phyloP scores from a whole-genome alignment of 768 basidiomycete genomes.

The Rhizopogon rudus region DNA sequence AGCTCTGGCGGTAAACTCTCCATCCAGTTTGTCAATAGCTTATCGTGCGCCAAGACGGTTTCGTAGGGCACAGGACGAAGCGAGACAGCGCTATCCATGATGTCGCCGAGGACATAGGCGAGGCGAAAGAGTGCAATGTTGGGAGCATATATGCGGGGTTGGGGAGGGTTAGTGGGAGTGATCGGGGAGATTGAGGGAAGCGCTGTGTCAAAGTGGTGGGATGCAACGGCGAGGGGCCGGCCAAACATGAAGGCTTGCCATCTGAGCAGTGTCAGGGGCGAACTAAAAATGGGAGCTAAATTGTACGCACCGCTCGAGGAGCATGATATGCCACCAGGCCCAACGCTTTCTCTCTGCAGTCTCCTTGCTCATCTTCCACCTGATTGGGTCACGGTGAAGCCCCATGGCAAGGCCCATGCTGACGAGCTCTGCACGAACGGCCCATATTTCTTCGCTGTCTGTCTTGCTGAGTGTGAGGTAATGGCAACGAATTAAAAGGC shows the following conservation, averaged over 20 bases:
- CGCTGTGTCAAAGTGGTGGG: slow-evolving; percentile 81
- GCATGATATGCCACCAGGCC: slow-evolving; percentile 89
- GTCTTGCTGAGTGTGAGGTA: slow-evolving; percentile 70
- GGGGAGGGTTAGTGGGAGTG: slow-evolving; percentile 29
- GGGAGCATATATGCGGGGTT: slow-evolving; percentile 68
- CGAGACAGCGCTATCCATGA: slow-evolving; percentile 81
- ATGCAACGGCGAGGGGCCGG: slow-evolving; percentile 66
- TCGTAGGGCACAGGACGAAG: slow-evolving; percentile 78
- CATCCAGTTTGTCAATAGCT: slow-evolving; percentile 68
- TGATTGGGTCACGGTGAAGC: slow-evolving; percentile 79
- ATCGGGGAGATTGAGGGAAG: slow-evolving; percentile 55
- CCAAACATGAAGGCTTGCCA: slow-evolving; percentile 91
- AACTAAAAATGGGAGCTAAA: not conserved
- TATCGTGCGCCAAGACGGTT: slow-evolving; percentile 67
- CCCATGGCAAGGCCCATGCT: slow-evolving; percentile 80
- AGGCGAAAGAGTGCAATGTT: slow-evolving; percentile 72
- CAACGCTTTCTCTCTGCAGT: slow-evolving; percentile 75
- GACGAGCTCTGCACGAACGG: slow-evolving; percentile 65
- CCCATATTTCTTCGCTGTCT: slow-evolving; percentile 81
- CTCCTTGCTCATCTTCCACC: slow-evolving; percentile 65
- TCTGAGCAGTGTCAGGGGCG: slow-evolving; percentile 30
- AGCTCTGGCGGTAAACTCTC: slow-evolving; percentile 71
- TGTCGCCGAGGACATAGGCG: slow-evolving; percentile 77
- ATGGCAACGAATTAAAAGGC: slow-evolving; percentile 64
- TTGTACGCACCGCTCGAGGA: slow-evolving; percentile 65